phyloP scores from a whole-genome alignment of 805 yeast genomes.

The Nakazawaea ambrosiae region DNA sequence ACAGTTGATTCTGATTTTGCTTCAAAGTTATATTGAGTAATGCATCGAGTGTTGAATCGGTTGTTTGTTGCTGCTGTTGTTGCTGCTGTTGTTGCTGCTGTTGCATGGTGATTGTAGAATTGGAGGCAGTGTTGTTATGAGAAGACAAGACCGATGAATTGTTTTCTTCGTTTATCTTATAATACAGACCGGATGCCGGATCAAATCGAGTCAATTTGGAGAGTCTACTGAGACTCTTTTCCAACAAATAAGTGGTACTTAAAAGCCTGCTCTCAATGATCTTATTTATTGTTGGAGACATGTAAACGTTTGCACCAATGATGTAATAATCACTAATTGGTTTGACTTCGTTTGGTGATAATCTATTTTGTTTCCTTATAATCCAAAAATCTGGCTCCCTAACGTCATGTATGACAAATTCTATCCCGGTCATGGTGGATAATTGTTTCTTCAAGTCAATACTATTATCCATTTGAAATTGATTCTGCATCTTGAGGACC shows the following conservation, averaged over 20 bases:
- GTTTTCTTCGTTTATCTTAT: conserved; percentile 17
- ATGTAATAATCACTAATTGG: conserved; percentile 76
- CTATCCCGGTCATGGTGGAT: conserved; percentile 75
- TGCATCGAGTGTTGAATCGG: conserved; percentile 10
- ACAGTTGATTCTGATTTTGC: conserved; percentile 2
- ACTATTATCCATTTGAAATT: conserved; percentile 51
- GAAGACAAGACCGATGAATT: background rate
- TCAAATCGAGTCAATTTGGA: conserved; percentile 46
- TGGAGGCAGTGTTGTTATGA: too few relatives aligned
- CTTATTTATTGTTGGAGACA: conserved; percentile 74
- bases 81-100: conserved; percentile 2
- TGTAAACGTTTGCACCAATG: conserved; percentile 87
- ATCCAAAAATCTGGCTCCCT: conserved; percentile 94
- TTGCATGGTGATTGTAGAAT: background rate
- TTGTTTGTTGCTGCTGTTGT: conserved; percentile 6
- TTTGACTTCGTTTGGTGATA: conserved; percentile 40
- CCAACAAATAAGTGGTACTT: conserved; percentile 36
- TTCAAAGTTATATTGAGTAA: conserved; percentile 9
- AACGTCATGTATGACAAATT: conserved; percentile 66
- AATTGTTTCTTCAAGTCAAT: conserved; percentile 32
- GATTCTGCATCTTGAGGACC: conserved; percentile 91
- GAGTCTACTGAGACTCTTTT: conserved; percentile 39
- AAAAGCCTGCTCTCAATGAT: conserved; percentile 66
- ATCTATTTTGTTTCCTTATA: conserved; percentile 71
- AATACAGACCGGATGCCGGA: conserved; percentile 55